phyloP scores from a whole-genome alignment of 345 rosid species.

The Combretum micranthum region DNA sequence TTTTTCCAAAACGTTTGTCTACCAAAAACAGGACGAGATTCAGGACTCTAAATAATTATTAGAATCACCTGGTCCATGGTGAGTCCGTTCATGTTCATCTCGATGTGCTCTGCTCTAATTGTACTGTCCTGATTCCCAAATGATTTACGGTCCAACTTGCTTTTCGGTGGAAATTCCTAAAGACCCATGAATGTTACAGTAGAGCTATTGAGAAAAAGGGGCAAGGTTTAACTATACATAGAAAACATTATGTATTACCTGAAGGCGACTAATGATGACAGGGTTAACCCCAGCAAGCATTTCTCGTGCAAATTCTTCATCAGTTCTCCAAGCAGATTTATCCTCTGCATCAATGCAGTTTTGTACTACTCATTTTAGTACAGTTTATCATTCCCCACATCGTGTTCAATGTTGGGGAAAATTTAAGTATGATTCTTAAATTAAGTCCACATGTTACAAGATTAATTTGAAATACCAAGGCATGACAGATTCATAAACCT shows the following conservation, averaged over 20 bases:
- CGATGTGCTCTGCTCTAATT: slow-evolving; percentile 43
- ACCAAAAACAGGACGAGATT: not conserved
- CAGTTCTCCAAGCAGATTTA: slow-evolving; percentile 62
- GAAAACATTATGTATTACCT: slow-evolving; percentile 17
- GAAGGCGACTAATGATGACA: slow-evolving; percentile 42
- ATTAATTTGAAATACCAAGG: too few relatives aligned
- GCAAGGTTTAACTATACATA: not conserved
- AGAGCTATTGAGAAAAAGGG: not conserved
- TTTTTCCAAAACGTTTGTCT: too few relatives aligned
- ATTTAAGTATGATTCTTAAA: too few relatives aligned
- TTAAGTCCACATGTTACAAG: too few relatives aligned
- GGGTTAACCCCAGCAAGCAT: slow-evolving; percentile 73
- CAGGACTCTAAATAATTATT: slow-evolving; percentile 1
- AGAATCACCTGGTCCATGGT: slow-evolving; percentile 41
- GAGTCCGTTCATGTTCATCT: slow-evolving; percentile 58
- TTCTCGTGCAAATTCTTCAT: slow-evolving; percentile 65
- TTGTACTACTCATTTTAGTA: too few relatives aligned
- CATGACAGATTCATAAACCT: slow-evolving; percentile 29
- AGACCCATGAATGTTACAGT: not conserved
- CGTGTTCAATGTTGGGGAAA: too few relatives aligned
- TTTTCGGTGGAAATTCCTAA: slow-evolving; percentile 76
- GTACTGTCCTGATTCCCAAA: slow-evolving; percentile 67
- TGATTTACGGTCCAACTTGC: slow-evolving; percentile 45
- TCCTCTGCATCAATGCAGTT: slow-evolving; percentile 28
- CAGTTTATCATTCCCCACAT: too few relatives aligned